Evolutionary conservation across 495 filamentous ascomycete species (phyloP).

Genomic region (Hypoxylon trugodes): DNA sequence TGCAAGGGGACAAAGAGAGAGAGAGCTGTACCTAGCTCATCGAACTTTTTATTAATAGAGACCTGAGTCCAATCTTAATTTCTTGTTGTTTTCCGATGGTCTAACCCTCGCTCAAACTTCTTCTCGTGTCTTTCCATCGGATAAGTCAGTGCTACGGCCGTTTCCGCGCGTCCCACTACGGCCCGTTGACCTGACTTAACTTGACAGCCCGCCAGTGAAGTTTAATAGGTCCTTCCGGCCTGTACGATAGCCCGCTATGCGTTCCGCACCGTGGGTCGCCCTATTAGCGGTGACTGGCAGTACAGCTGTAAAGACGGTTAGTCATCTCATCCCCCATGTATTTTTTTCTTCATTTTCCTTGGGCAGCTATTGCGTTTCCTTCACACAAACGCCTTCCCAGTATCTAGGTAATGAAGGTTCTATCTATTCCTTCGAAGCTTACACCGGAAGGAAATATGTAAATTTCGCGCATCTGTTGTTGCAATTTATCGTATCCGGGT

Average conservation of each 20-base stretch:
- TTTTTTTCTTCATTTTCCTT: background rate
- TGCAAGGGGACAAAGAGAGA: constrained; percentile 24
- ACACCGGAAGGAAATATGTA: no score
- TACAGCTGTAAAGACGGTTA: constrained; percentile 22
- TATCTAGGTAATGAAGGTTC: no score
- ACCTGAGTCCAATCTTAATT: constrained; percentile 1
- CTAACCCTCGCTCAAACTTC: constrained; percentile 17
- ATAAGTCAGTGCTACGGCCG: constrained; percentile 11
- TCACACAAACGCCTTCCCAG: background rate
- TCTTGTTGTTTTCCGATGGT: background rate
- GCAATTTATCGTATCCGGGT: background rate
- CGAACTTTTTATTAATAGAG: constrained; percentile 29
- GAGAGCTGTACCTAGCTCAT: no score
- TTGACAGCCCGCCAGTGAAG: constrained; percentile 8
- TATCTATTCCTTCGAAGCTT: no score
- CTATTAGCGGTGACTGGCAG: constrained; percentile 24
- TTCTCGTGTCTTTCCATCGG: constrained; percentile 10
- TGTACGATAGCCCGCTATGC: constrained; percentile 27
- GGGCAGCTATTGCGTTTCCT: background rate
- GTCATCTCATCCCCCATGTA: constrained; percentile 13
- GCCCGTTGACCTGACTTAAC: constrained; percentile 12
- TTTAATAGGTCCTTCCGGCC: constrained; percentile 2
- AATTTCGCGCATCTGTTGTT: no score
- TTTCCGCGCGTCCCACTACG: constrained; percentile 11
- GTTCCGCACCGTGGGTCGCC: constrained; percentile 25